Evolutionary conservation across 2,329 filamentous ascomycete genomes (phyloP).

Genomic region (Macrophomina phaseolina): DNA sequence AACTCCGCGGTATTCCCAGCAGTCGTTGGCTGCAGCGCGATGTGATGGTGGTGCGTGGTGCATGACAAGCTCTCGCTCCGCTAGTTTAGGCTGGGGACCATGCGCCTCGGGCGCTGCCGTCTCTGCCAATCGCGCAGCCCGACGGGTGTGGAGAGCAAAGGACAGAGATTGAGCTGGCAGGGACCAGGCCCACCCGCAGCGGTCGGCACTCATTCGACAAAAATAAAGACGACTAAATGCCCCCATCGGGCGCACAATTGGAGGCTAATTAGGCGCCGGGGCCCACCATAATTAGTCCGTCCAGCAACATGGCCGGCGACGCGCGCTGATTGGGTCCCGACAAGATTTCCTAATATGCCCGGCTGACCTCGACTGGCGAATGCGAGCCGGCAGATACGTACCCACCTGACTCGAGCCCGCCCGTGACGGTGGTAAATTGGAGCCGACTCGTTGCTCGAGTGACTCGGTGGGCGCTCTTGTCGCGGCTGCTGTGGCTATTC

Average conservation of each 20-base stretch:
- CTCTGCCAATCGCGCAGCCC: slow-evolving; percentile 26
- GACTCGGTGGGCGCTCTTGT: slow-evolving; percentile 16
- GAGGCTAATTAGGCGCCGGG: slow-evolving; percentile 4
- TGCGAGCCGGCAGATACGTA: slow-evolving; percentile 6
- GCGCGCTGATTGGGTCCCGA: slow-evolving; percentile 17
- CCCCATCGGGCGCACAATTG: neutral
- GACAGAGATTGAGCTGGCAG: slow-evolving; percentile 26
- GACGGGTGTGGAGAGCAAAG: slow-evolving; percentile 24
- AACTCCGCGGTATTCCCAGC: slow-evolving; percentile 9
- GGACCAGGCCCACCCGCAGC: slow-evolving; percentile 6
- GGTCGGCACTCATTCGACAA: neutral
- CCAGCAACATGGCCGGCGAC: neutral
- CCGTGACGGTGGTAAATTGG: slow-evolving; percentile 25
- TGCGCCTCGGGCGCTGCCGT: slow-evolving; percentile 27
- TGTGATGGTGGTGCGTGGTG: slow-evolving; percentile 30
- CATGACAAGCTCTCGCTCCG: slow-evolving; percentile 43
- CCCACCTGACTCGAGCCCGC: slow-evolving; percentile 25
- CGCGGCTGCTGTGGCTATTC: slow-evolving; percentile 21
- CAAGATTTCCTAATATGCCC: slow-evolving; percentile 25
- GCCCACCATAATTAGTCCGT: slow-evolving; percentile 8
- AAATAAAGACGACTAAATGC: slow-evolving; percentile 19
- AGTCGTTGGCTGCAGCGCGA: slow-evolving; percentile 18
- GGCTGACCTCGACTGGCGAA: slow-evolving; percentile 23
- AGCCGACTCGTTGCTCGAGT: slow-evolving; percentile 18
- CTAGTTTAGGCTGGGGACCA: slow-evolving; percentile 27